A percentile compares a stretch with the other conserved stretches of the same genome.
Conservation (phyloP, 2,329 filamentous ascomycete species). For the Nigrograna mackinnonii region DNA sequence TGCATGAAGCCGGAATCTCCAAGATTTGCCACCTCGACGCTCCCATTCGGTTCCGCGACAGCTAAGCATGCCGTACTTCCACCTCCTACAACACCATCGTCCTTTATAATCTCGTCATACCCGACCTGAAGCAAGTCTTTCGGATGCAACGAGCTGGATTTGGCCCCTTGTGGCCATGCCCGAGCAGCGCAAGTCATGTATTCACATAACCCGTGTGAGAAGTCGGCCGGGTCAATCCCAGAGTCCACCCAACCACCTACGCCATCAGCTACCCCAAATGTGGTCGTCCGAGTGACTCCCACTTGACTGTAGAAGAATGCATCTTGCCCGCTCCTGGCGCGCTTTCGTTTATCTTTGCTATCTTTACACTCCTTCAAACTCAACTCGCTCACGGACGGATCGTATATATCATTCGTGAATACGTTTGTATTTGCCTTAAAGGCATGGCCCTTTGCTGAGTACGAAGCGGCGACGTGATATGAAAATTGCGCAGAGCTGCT, state of each 20-base stretch:
- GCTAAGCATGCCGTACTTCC: constrained; percentile 93
- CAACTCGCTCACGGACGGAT: constrained; percentile 25
- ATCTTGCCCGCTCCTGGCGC: constrained; percentile 87
- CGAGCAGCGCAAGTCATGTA: constrained; percentile 84
- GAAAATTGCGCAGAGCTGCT: constrained; percentile 33
- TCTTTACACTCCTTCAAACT: constrained; percentile 33
- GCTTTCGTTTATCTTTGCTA: constrained; percentile 58
- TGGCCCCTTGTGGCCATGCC: constrained; percentile 52
- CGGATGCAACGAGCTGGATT: constrained; percentile 57
- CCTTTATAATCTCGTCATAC: constrained; percentile 79
- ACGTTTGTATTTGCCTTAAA: constrained; percentile 41
- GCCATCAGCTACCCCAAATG: constrained; percentile 89
- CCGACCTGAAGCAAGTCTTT: constrained; percentile 77
- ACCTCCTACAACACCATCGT: constrained; percentile 75
- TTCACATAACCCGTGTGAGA: constrained; percentile 90
- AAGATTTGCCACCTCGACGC: constrained; percentile 86
- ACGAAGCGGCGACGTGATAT: constrained; percentile 46
- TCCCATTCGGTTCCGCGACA: constrained; percentile 72
- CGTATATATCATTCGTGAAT: constrained; percentile 35
- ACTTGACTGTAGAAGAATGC: constrained; percentile 88
- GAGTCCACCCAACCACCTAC: constrained; percentile 95
- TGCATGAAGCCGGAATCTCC: constrained; percentile 95
- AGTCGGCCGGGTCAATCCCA: constrained; percentile 91
- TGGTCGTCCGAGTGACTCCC: constrained; percentile 71
- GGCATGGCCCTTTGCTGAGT: constrained; percentile 42